A percentile compares a stretch with the other conserved stretches of the same genome.
phyloP scores from a whole-genome alignment of 345 rosid species.

The Ceriops zippeliana region DNA sequence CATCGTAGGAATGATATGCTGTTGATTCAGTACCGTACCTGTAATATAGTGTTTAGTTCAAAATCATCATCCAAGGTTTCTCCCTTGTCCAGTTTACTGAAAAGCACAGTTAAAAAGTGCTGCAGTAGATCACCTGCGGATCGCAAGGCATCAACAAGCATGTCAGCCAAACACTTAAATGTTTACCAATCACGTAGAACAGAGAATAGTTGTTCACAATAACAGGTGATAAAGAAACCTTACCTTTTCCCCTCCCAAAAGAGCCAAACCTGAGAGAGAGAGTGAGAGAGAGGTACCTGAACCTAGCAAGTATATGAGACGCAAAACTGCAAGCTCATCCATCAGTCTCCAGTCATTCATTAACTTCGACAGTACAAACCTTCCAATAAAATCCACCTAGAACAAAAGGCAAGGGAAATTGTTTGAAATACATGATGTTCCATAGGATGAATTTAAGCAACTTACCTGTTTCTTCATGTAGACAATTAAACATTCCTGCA shows the following conservation, averaged over 20 bases:
- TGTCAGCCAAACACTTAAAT: slow-evolving; percentile 20
- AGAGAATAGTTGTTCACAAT: slow-evolving; percentile 16
- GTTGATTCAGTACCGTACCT: slow-evolving; percentile 44
- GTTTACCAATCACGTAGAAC: not conserved
- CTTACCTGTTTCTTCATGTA: slow-evolving; percentile 78
- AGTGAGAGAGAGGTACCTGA: slow-evolving; percentile 47
- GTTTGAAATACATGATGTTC: slow-evolving; percentile 1
- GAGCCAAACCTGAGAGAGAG: not conserved
- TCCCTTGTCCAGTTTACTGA: slow-evolving; percentile 76
- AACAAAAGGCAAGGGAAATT: not conserved
- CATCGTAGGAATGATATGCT: not conserved
- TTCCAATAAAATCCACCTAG: slow-evolving; percentile 78
- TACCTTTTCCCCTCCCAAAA: not conserved
- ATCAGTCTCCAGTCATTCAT: slow-evolving; percentile 93
- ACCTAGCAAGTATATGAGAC: slow-evolving; percentile 93
- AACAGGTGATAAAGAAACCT: slow-evolving; percentile 1
- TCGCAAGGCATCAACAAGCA: slow-evolving; percentile 19
- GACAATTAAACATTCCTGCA: slow-evolving; percentile 77
- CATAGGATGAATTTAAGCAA: slow-evolving; percentile 17
- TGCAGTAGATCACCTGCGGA: slow-evolving; percentile 88
- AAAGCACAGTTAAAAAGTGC: slow-evolving; percentile 78
- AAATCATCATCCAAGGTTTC: slow-evolving; percentile 93
- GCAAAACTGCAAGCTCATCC: slow-evolving; percentile 95
- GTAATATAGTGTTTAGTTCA: slow-evolving; percentile 80
- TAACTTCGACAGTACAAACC: slow-evolving; percentile 68